Percentiles rank a stretch among this genome's conserved stretches.
phyloP scores from a whole-genome alignment of 2,329 filamentous ascomycete genomes.

The Colletotrichum acutatum region DNA sequence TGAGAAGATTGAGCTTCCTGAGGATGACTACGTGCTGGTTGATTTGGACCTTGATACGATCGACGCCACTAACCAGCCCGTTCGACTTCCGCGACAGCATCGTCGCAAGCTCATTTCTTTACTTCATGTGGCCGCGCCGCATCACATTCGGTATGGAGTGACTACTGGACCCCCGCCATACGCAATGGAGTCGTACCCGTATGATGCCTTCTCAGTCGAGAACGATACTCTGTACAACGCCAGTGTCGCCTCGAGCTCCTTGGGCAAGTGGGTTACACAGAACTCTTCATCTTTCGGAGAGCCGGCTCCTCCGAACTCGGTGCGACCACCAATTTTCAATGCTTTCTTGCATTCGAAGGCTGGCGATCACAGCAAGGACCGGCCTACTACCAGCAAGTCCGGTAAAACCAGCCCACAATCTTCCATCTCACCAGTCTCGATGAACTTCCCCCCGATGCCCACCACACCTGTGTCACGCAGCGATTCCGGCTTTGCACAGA shows the following conservation, averaged over 20 bases:
- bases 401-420: constrained; percentile 70
- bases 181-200: constrained; percentile 91
- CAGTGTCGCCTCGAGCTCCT: constrained; percentile 73
- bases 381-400: constrained; percentile 80
- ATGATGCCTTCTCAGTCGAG: constrained; percentile 90
- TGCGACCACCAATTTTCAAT: constrained; percentile 83
- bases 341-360: constrained; percentile 84
- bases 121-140: constrained; percentile 89
- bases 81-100: constrained; percentile 85
- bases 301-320: constrained; percentile 60
- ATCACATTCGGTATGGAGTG: constrained; percentile 88
- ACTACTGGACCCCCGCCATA: constrained; percentile 90
- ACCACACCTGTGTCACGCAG: constrained; percentile 85
- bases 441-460: constrained; percentile 80
- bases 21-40: constrained; percentile 95
- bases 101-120: constrained; percentile 89
- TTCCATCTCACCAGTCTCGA: constrained; percentile 80
- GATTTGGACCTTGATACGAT: constrained; percentile 93
- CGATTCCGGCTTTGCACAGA: constrained; percentile 91
- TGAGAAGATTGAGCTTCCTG: constrained; percentile 84
- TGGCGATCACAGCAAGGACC: constrained; percentile 72
- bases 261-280: constrained; percentile 88
- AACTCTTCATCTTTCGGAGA: constrained; percentile 91
- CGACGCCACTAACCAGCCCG: constrained; percentile 83
- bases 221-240: constrained; percentile 83